phyloP scores from a whole-genome alignment of 192 early-diverging fungal species.

The Linnemannia zychae region DNA sequence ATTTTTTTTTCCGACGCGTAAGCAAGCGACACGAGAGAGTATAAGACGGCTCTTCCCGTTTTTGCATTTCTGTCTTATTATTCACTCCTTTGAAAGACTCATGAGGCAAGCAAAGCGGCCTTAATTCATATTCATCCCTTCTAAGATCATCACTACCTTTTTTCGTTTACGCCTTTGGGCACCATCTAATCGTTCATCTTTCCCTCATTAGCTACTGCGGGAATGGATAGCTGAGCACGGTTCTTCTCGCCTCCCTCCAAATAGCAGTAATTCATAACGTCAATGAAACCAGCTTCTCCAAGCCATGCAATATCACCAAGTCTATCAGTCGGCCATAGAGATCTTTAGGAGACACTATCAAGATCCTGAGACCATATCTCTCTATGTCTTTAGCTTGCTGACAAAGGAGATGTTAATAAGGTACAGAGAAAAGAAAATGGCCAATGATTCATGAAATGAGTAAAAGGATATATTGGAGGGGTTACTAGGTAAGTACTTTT shows the following conservation, averaged over 20 bases:
- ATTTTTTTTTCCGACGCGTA: neutral
- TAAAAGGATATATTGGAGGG: too few species aligned
- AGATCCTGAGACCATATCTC: slow-evolving; percentile 48
- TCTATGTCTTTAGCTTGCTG: slow-evolving; percentile 57
- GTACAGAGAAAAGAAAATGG: too few species aligned
- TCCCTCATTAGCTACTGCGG: slow-evolving; percentile 30
- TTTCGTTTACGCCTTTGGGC: neutral
- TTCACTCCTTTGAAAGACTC: neutral
- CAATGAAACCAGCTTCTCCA: slow-evolving; percentile 20
- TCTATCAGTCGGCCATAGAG: slow-evolving; percentile 35
- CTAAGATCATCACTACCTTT: too few species aligned
- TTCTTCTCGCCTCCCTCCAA: slow-evolving; percentile 39
- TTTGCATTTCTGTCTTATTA: neutral
- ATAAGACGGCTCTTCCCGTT: neutral
- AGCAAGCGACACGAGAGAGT: too few species aligned
- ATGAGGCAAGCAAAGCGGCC: neutral
- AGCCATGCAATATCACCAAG: slow-evolving; percentile 26
- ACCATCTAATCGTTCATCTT: neutral
- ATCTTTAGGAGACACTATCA: slow-evolving; percentile 40
- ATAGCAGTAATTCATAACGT: slow-evolving; percentile 32
- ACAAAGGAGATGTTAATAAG: too few species aligned
- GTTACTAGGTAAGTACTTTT: too few species aligned
- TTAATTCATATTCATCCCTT: neutral
- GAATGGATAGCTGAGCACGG: slow-evolving; percentile 47
- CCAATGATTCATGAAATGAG: too few species aligned